phyloP scores from a whole-genome alignment of 2,329 filamentous ascomycete genomes.

The Colletotrichum abscissum region DNA sequence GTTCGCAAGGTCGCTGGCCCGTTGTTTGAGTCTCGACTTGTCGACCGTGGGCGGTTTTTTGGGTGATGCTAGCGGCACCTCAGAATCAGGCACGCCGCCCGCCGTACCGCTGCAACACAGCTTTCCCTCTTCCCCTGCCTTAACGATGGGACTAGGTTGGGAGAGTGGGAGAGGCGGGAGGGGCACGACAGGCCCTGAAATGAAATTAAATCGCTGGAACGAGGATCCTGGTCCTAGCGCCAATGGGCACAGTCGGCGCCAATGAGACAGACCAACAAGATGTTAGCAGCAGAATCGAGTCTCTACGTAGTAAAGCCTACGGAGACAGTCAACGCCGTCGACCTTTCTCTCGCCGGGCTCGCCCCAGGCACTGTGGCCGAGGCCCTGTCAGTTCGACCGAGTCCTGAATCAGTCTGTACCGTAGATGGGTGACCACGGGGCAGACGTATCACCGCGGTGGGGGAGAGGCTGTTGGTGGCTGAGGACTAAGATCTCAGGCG shows the following conservation, averaged over 20 bases:
- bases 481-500: constrained; percentile 26
- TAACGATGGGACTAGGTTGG: neutral
- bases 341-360: neutral
- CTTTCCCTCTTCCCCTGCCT: neutral
- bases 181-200: constrained; percentile 34
- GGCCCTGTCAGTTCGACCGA: constrained; percentile 13
- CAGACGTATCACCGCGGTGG: constrained; percentile 1
- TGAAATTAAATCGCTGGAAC: constrained; percentile 34
- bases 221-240: constrained; percentile 29
- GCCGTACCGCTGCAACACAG: neutral
- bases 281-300: neutral
- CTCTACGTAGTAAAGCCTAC: neutral
- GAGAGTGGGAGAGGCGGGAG: constrained; percentile 21
- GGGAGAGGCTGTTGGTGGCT: neutral
- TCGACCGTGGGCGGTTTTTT: constrained; percentile 12
- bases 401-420: neutral
- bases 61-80: constrained; percentile 30
- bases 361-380: constrained; percentile 4
- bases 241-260: constrained; percentile 12
- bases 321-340: neutral
- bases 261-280: neutral
- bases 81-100: constrained; percentile 21
- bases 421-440: constrained; percentile 2
- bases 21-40: constrained; percentile 31
- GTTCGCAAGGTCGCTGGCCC: constrained; percentile 17